Evolutionary conservation across 75 land plant species (phyloP).

Genomic region (Picea glauca): DNA sequence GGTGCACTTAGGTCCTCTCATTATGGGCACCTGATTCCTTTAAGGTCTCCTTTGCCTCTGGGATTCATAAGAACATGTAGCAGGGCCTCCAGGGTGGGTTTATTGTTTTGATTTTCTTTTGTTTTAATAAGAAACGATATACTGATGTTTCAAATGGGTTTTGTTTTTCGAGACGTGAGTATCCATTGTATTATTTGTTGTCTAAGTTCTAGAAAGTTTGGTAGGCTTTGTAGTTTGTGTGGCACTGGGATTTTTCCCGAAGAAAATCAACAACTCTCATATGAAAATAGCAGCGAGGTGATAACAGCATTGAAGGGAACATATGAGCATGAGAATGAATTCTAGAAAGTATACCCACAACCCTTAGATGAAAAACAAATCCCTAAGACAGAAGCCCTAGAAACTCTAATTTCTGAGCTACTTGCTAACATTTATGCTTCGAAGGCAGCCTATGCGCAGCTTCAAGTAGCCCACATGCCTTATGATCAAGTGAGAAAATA

Average conservation of each 20-base stretch:
- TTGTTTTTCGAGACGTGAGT: no score
- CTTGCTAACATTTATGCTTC: slow-evolving; percentile 58
- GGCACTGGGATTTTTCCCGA: slow-evolving; percentile 7
- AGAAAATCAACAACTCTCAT: neutral
- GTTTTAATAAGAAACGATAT: no score
- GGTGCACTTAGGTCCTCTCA: neutral
- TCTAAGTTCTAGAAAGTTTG: no score
- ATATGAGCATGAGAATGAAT: slow-evolving; percentile 21
- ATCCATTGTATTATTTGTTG: no score
- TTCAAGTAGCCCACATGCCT: slow-evolving; percentile 78
- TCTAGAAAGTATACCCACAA: slow-evolving; percentile 69
- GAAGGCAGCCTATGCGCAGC: slow-evolving; percentile 64
- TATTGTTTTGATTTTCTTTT: no score
- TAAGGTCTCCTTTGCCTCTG: slow-evolving; percentile 32
- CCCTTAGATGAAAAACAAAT: slow-evolving; percentile 37
- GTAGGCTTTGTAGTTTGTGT: neutral
- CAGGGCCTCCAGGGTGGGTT: slow-evolving; percentile 47
- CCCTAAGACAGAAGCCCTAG: slow-evolving; percentile 41
- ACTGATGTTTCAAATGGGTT: no score
- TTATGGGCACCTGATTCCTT: slow-evolving; percentile 25
- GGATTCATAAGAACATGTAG: slow-evolving; percentile 29
- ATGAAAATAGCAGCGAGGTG: neutral
- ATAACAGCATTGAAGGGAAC: slow-evolving; percentile 23
- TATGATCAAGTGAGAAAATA: slow-evolving; percentile 65
- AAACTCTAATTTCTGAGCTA: slow-evolving; percentile 51